Base-by-base conservation (phyloP, 2,329 filamentous ascomycete genomes). In the Clonostachys sp. region DNA sequence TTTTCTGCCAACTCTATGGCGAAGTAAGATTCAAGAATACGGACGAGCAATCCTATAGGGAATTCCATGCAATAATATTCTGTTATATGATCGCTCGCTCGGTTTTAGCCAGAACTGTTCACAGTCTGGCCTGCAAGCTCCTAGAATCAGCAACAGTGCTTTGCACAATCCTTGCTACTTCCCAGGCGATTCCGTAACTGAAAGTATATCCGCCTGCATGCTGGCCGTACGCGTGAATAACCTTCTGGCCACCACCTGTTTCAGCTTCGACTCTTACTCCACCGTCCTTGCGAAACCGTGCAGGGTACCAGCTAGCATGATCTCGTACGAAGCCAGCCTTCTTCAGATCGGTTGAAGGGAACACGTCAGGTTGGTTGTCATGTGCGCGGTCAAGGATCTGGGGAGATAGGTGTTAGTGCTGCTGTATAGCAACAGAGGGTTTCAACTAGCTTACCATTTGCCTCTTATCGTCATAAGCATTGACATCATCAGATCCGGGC, bases 171-270 rank as follows among this genome's bases (percentile, higher is more conserved):
- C n/a, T n/a, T n/a, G n/a, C n/a, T 24, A 42, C 45, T 41, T 47
- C 12, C 10, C 41, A 14, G 7, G 45, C 40, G 12, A 47, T 13
- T 5, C 45, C 45, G 14, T 17, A 47, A 12, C 39, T 42, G 16
- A 42, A 47, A 13, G 34, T 38, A 17, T 42, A 47, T 8, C 45
- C 45, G 10, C 45, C 45, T 12, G 35, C 41, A 17, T 35, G 24
- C 13, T 18, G n/a, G 24, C 45, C 45, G 38, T 47, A 47, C 8
- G 45, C 45, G 18, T 47, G 45, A 12, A 47, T 12, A 18, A 47
- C 40, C n/a, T 18, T 14, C n/a, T 47, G 45, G 12, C 41, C 45
- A 2, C 34, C 17, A 34, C 13, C 12, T 17, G 10, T 24, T 35
- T 43, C 41, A 14, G 14, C 17, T 36, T 47, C 45, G 16, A 47